phyloP scores from a whole-genome alignment of 768 basidiomycete species.

The Lentinula sp. region DNA sequence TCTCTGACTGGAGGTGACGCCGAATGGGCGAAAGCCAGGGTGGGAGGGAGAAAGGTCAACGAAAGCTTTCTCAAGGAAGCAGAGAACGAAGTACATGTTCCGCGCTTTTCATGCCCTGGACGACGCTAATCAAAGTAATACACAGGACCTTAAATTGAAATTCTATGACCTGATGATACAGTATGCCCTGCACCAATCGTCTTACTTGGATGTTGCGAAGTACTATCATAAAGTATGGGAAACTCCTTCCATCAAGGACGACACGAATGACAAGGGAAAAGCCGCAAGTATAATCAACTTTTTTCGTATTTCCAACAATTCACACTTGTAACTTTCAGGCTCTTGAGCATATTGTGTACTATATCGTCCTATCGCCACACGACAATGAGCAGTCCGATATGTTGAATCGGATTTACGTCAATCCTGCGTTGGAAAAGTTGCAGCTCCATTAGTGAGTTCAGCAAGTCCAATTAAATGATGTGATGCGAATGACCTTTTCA shows the following conservation, averaged over 20 bases:
- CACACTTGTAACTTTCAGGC: conserved; percentile 42
- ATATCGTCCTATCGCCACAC: conserved; percentile 88
- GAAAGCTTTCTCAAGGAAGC: conserved; percentile 86
- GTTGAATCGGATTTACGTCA: conserved; percentile 78
- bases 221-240: conserved; percentile 98
- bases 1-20: conserved; percentile 66
- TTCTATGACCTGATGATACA: conserved; percentile 97
- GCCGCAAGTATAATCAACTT: conserved; percentile 37
- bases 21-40: conserved; percentile 91
- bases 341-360: conserved; percentile 92
- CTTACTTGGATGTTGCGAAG: conserved; percentile 91
- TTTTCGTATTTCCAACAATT: conserved; percentile 1
- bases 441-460: conserved; percentile 74
- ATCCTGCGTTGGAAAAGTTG: conserved; percentile 75
- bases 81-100: conserved; percentile 67
- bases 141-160: conserved; percentile 89
- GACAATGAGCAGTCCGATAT: conserved; percentile 98
- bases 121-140: not conserved
- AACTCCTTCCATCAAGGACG: conserved; percentile 88
- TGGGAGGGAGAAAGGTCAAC: conserved; percentile 91
- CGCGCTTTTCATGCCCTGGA: not conserved
- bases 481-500: conserved; percentile 25
- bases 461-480: not conserved
- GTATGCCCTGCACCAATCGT: conserved; percentile 76
- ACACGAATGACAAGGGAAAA: conserved; percentile 63